Base-by-base conservation (phyloP, 192 early-diverging fungal genomes). In the Podila minutissima region DNA sequence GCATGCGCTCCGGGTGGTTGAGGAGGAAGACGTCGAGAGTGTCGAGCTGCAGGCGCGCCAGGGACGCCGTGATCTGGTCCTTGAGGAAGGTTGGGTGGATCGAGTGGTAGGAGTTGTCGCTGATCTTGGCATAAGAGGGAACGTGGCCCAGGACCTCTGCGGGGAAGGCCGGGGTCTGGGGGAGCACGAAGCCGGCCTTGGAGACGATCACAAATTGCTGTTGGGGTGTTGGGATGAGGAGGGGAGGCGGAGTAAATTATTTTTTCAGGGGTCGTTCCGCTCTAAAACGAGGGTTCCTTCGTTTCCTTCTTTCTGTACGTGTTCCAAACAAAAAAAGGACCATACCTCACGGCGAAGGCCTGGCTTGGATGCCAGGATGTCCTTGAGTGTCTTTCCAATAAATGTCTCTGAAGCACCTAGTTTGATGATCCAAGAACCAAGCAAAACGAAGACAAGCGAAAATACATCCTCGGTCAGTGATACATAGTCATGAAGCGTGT, bases 1-100 rank as follows among this genome's bases (percentile, higher is more conserved):
- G 17, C 87, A 95, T 84, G 10, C 94, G 74, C 74, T 95, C 94
- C 19, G 94, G 94, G 66, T 87, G 86, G 83, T 95, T 94, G 35
- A 95, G 59, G 91, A 95, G 91, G 65, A 91, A 93, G 20, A 91
- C 71, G 75, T 95, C 94, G 53, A 94, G 63, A 22, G 81, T 83
- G 17, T 92, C 81, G 3, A 91, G 66, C 1, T 82, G 59, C 46
- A 94, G 68, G 32, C 92, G 72, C 2, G 74, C 49, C 29, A 95
- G 74, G 0, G 91, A 92, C 28, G 65, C 59, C 0, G 83, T 74
- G 31, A 95, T 86, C 62, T 92, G 85, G 8, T 70, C 28, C 63
- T 89, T 84, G 31, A 95, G 84, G 59, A 90, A 87, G 38, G 73
- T 66, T 19, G 92, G 91, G 46, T 89, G 78, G 29, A 95, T 87